phyloP scores from a whole-genome alignment of 495 filamentous ascomycete genomes.

The Podospora pseudopauciseta region DNA sequence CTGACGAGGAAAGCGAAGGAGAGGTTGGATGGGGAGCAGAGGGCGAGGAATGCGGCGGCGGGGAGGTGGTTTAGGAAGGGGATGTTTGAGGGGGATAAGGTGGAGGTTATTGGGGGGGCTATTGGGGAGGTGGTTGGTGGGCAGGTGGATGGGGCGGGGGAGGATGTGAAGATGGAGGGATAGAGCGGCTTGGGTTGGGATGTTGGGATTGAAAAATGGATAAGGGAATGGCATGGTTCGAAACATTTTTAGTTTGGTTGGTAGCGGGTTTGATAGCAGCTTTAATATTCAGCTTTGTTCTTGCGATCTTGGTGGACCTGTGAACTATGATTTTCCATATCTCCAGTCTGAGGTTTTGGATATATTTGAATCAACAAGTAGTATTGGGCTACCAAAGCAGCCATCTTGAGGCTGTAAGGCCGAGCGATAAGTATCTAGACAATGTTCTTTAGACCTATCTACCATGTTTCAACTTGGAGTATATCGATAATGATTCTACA shows the following conservation, averaged over 20 bases:
- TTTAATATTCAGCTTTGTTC: neutral
- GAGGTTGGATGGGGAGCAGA: constrained; percentile 40
- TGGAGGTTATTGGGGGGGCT: constrained; percentile 35
- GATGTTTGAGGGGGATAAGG: constrained; percentile 14
- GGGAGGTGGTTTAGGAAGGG: constrained; percentile 26
- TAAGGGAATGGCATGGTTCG: neutral
- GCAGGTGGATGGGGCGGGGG: constrained; percentile 14
- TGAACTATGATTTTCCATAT: no score
- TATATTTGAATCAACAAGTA: neutral
- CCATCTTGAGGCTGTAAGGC: no score
- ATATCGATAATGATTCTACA: neutral
- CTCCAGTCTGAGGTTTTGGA: neutral
- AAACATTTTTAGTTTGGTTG: neutral
- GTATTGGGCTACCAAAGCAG: no score
- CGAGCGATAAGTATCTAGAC: neutral
- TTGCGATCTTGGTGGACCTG: no score
- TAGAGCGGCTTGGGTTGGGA: neutral
- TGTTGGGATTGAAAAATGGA: neutral
- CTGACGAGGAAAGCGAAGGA: constrained; percentile 41
- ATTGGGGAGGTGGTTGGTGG: constrained; percentile 14
- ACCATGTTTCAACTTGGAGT: neutral
- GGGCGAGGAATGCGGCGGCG: constrained; percentile 39
- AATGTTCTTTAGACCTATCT: neutral
- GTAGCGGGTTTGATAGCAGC: neutral
- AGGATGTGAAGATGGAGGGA: neutral